Evolutionary conservation across 192 early-diverging fungal genomes (phyloP), one percentile per base, ranked within the genome.

Genomic region (Radiomyces spectabilis): DNA sequence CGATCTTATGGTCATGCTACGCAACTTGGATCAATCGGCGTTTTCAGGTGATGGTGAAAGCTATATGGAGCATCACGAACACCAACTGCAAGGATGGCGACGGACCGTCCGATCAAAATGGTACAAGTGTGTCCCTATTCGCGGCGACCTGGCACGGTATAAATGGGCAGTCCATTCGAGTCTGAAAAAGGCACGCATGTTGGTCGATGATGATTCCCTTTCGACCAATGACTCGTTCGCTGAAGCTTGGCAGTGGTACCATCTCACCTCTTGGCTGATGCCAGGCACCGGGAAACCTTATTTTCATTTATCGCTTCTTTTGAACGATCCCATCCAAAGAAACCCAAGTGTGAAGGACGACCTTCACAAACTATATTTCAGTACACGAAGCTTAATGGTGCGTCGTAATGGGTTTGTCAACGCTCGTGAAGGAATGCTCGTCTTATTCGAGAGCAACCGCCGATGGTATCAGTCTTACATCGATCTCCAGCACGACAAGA

Each of bases 141-240:
- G 75, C 31, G 76, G 74, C 22, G 79, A 81, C 41, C 45, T 81
- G 44, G 71, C 76, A 15, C 41, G 79, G 24, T 81, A 81, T 41
- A 68, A 69, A 26, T 81, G n/a, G n/a, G n/a, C n/a, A n/a, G n/a
- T n/a, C n/a, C n/a, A n/a, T n/a, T n/a, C n/a, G n/a, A n/a, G n/a
- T n/a, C n/a, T n/a, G n/a, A n/a, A n/a, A n/a, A n/a, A n/a, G n/a
- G n/a, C n/a, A n/a, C n/a, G n/a, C n/a, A n/a, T n/a, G n/a, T n/a
- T n/a, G n/a, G n/a, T n/a, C n/a, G n/a, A n/a, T n/a, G n/a, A n/a
- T n/a, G n/a, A n/a, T n/a, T n/a, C n/a, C n/a, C n/a, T n/a, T n/a
- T n/a, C n/a, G n/a, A n/a, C n/a, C n/a, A n/a, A n/a, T n/a, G n/a
- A n/a, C n/a, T n/a, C n/a, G n/a, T n/a, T n/a, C n/a, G n/a, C n/a